Evolutionary conservation across 129 eudicot genomes (phyloP).

Genomic region (Gnaphalium uliginosum): DNA sequence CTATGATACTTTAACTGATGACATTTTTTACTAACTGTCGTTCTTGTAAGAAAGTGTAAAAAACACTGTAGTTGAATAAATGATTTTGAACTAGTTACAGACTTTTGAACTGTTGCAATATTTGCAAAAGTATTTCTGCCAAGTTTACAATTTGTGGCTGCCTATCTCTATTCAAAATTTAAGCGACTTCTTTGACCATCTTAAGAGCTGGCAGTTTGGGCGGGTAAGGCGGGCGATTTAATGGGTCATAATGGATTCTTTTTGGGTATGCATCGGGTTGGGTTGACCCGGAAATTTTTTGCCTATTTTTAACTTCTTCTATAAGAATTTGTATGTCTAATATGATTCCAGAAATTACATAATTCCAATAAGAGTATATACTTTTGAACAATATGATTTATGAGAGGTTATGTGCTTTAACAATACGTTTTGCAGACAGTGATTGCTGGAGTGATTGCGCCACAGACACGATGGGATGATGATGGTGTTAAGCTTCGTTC

Average conservation of each 20-base stretch:
- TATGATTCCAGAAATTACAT: background rate
- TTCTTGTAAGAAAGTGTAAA: background rate
- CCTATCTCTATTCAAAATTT: background rate
- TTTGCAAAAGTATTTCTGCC: background rate
- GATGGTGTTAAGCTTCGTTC: conserved; percentile 91
- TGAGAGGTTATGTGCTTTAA: too few species aligned
- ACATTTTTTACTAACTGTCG: background rate
- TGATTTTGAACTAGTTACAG: background rate
- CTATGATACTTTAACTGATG: background rate
- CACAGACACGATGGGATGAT: conserved; percentile 62
- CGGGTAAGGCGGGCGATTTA: background rate
- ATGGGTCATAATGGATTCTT: background rate
- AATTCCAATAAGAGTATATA: too few species aligned
- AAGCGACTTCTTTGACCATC: background rate
- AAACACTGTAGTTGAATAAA: background rate
- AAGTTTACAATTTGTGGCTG: background rate
- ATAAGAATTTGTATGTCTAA: background rate
- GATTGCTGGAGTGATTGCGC: conserved; percentile 81
- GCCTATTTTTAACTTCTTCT: background rate
- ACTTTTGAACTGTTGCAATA: background rate
- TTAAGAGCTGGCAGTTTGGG: background rate
- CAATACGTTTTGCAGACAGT: conserved; percentile 49
- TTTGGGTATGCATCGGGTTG: background rate
- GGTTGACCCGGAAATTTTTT: background rate
- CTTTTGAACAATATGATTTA: background rate